Conservation (phyloP, 2,329 filamentous ascomycete genomes). For the Colletotrichum sublineola region DNA sequence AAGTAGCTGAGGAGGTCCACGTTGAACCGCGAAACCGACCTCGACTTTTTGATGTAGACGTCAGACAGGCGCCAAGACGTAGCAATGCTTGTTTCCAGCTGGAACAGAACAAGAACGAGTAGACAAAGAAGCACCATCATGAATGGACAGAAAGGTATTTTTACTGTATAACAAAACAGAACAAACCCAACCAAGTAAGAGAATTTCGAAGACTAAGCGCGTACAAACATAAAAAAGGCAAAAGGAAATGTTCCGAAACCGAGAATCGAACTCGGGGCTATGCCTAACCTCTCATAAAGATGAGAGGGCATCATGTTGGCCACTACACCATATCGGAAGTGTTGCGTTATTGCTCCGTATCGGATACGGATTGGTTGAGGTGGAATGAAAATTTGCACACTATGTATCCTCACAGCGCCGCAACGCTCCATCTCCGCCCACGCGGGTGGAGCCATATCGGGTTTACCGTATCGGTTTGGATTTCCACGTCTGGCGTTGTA, state of each 20-base stretch:
- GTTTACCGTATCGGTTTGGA: no score
- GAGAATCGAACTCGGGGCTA: conserved; percentile 42
- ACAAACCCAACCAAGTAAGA: not conserved
- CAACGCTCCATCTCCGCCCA: no score
- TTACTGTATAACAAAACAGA: not conserved
- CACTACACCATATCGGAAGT: conserved; percentile 39
- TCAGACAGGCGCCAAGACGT: not conserved
- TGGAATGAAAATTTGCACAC: no score
- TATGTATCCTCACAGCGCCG: no score
- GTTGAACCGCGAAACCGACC: not conserved
- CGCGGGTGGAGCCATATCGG: no score
- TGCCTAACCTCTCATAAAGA: conserved; percentile 16
- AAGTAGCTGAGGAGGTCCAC: not conserved
- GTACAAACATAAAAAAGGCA: no score
- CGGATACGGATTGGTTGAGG: no score
- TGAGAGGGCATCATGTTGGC: conserved; percentile 41
- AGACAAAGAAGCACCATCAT: not conserved
- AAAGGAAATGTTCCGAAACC: conserved; percentile 25
- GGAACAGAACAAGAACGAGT: not conserved
- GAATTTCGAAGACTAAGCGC: not conserved
- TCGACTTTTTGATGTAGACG: not conserved
- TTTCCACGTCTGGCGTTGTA: not conserved
- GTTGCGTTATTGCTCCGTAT: no score
- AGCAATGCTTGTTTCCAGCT: not conserved
- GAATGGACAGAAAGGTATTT: not conserved